Percentiles rank a stretch among this genome's conserved stretches.
Evolutionary conservation across 768 basidiomycete species (phyloP).

Genomic region (Amanita inopinata): DNA sequence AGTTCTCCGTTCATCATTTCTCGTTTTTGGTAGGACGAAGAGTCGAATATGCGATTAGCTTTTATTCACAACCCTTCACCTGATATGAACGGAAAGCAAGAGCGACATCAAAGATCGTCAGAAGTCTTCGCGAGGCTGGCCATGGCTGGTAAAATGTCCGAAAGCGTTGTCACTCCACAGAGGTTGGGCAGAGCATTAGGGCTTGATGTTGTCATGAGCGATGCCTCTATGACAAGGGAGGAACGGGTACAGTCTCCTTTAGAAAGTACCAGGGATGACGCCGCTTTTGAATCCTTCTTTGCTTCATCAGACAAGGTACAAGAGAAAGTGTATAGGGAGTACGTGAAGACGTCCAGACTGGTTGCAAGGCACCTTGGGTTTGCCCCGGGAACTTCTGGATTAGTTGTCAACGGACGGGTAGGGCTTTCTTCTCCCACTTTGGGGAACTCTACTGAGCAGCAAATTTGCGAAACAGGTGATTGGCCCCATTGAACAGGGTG

Average conservation of each 20-base stretch:
- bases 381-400: constrained; percentile 45
- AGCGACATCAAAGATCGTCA: constrained; percentile 23
- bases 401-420: constrained; percentile 82
- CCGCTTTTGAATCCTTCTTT: constrained; percentile 24
- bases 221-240: constrained; percentile 7
- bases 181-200: not conserved
- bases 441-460: constrained; percentile 6
- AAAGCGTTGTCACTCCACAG: constrained; percentile 10
- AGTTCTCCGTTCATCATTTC: not conserved
- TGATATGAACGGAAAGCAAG: not conserved
- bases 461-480: constrained; percentile 45
- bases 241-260: too few relatives aligned
- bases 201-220: not conserved
- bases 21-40: constrained; percentile 25
- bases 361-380: constrained; percentile 50
- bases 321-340: constrained; percentile 28
- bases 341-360: constrained; percentile 33
- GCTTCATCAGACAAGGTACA: constrained; percentile 24
- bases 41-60: constrained; percentile 47
- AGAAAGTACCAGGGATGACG: constrained; percentile 15
- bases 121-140: constrained; percentile 43
- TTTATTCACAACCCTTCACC: constrained; percentile 65
- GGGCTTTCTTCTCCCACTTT: constrained; percentile 18
- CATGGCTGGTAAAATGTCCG: constrained; percentile 27
- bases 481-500: constrained; percentile 52